phyloP scores from a whole-genome alignment of 805 yeast species.

The Zygotorulaspora danielsina region DNA sequence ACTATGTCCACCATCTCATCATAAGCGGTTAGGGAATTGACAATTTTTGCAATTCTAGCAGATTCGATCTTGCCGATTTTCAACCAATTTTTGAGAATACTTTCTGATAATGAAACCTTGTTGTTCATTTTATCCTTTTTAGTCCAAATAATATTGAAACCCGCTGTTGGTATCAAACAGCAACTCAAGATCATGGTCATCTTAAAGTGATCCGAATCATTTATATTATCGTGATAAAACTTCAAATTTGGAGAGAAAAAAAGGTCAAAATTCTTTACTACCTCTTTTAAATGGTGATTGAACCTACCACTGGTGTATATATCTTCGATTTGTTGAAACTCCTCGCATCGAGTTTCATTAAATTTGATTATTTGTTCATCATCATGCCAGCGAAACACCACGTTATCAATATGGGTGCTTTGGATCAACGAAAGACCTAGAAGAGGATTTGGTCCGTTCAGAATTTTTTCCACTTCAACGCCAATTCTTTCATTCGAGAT shows the following conservation, averaged over 20 bases:
- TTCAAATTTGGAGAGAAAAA: conserved; percentile 10
- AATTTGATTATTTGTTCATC: conserved; percentile 21
- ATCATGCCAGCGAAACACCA: conserved; percentile 49
- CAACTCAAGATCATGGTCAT: conserved; percentile 19
- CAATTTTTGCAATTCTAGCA: conserved; percentile 45
- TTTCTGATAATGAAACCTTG: conserved; percentile 34
- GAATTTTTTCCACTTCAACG: conserved; percentile 71
- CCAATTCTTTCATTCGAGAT: conserved; percentile 91
- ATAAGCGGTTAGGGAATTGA: conserved; percentile 34
- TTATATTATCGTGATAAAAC: conserved; percentile 1
- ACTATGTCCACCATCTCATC: conserved; percentile 28
- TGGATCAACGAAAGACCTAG: conserved; percentile 60
- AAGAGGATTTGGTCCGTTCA: conserved; percentile 57
- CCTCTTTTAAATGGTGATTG: conserved; percentile 11
- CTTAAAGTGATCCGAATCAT: conserved; percentile 13
- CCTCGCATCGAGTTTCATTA: conserved; percentile 23
- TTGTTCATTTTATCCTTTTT: conserved; percentile 29
- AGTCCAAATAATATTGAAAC: conserved; percentile 23
- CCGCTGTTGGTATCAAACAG: conserved; percentile 25
- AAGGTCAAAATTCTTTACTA: conserved; percentile 6
- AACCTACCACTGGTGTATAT: conserved; percentile 18
- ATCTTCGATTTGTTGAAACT: conserved; percentile 15
- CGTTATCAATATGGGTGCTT: conserved; percentile 49
- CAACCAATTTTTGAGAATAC: conserved; percentile 64
- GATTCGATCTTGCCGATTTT: conserved; percentile 57